phyloP scores from a whole-genome alignment of 495 filamentous ascomycete species.

The Penicillium goetzii region DNA sequence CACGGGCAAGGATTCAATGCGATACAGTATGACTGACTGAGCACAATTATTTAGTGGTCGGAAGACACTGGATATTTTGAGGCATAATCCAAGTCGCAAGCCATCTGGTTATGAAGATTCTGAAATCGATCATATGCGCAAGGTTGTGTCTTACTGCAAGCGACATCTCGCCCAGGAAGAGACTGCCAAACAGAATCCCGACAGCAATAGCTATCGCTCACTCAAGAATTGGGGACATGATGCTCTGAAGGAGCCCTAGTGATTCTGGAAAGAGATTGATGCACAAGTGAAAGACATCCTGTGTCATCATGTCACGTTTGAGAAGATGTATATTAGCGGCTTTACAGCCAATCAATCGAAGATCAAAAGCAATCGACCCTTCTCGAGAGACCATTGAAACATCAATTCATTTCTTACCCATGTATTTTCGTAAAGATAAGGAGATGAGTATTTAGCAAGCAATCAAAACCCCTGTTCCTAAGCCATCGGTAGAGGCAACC shows the following conservation, averaged over 20 bases:
- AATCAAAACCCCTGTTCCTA: background rate
- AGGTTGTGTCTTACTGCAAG: conserved; percentile 66
- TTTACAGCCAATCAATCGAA: too few species aligned
- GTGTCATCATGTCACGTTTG: background rate
- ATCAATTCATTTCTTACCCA: too few species aligned
- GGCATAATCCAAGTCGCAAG: conserved; percentile 61
- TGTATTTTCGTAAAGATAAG: background rate
- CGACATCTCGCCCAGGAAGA: conserved; percentile 68
- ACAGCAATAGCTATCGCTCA: conserved; percentile 60
- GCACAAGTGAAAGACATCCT: background rate
- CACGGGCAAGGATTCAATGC: background rate
- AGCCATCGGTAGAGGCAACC: conserved; percentile 5
- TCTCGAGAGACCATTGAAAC: background rate
- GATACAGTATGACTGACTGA: background rate
- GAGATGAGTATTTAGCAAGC: background rate
- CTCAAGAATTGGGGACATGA: conserved; percentile 75
- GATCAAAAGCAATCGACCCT: background rate
- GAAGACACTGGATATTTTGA: conserved; percentile 66
- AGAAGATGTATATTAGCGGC: background rate
- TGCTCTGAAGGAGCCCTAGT: conserved; percentile 53
- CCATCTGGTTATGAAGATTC: conserved; percentile 55
- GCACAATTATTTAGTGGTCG: conserved; percentile 49
- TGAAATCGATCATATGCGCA: conserved; percentile 67
- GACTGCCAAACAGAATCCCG: conserved; percentile 56
- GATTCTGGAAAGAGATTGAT: background rate